Conservation (phyloP, 768 basidiomycete genomes). For the Favolaschia claudopus region DNA sequence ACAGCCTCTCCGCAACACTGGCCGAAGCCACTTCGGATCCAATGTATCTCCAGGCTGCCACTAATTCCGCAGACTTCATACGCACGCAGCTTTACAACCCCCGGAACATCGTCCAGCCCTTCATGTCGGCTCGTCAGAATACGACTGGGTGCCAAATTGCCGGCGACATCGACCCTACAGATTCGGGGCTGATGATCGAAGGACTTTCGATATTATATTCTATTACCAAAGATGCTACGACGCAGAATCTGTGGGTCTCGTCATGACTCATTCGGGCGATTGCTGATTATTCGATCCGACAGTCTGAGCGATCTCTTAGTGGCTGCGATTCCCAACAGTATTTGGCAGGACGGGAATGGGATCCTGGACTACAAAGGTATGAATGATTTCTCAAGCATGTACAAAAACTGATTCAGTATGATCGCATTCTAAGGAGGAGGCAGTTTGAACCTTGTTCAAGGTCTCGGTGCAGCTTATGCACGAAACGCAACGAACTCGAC, state of each 20-base stretch:
- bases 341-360: background rate
- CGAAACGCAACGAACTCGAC: background rate
- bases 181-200: constrained; percentile 6
- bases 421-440: no score
- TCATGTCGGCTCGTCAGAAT: constrained; percentile 2
- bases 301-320: background rate
- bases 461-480: background rate
- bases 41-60: constrained; percentile 12
- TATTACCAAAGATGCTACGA: background rate
- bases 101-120: constrained; percentile 1
- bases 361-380: background rate
- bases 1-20: constrained; percentile 11
- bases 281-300: background rate
- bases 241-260: background rate
- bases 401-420: no score
- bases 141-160: background rate
- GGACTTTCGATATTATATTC: constrained; percentile 2
- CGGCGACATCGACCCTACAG: background rate
- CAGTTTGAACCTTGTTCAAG: background rate
- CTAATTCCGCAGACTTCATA: constrained; percentile 7
- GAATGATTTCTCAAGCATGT: no score
- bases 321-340: background rate
- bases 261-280: background rate
- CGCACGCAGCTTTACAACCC: background rate
- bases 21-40: constrained; percentile 3